A percentile compares a stretch with the other conserved stretches of the same genome.
Evolutionary conservation across 768 basidiomycete genomes (phyloP).

Genomic region (Postia placenta): DNA sequence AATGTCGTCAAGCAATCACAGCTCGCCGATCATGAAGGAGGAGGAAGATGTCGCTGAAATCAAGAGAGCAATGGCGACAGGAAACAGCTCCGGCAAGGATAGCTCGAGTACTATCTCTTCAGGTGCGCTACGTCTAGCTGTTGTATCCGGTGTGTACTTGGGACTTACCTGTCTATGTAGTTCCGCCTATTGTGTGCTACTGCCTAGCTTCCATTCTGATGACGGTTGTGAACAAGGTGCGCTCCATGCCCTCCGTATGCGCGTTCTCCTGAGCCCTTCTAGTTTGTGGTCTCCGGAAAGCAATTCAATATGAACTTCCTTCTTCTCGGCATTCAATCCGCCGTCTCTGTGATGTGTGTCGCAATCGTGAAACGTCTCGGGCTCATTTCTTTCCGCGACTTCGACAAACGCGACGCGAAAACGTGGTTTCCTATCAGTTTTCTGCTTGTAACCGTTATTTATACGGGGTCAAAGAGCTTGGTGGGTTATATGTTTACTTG

Average conservation of each 20-base stretch:
- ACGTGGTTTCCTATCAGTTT: slow-evolving; percentile 94
- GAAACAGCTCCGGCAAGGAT: slow-evolving; percentile 24
- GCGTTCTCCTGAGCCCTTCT: neutral
- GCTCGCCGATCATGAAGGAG: slow-evolving; percentile 10
- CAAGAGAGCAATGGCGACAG: slow-evolving; percentile 44
- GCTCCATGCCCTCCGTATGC: slow-evolving; percentile 8
- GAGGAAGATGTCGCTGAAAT: slow-evolving; percentile 46
- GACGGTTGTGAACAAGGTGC: slow-evolving; percentile 95
- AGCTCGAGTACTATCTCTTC: slow-evolving; percentile 19
- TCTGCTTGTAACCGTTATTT: slow-evolving; percentile 89
- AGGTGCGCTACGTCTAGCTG: slow-evolving; percentile 23
- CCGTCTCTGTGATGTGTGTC: slow-evolving; percentile 82
- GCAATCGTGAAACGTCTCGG: slow-evolving; percentile 63
- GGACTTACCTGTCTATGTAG: slow-evolving; percentile 29
- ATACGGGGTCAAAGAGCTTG: slow-evolving; percentile 95
- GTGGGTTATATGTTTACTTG: slow-evolving; percentile 43
- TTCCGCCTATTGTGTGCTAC: slow-evolving; percentile 80
- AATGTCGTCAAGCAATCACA: neutral
- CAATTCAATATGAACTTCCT: slow-evolving; percentile 97
- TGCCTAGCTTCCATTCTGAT: slow-evolving; percentile 92
- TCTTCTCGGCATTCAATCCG: slow-evolving; percentile 84
- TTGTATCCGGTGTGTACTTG: too few relatives aligned
- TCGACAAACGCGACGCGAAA: slow-evolving; percentile 79
- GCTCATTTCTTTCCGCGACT: slow-evolving; percentile 79
- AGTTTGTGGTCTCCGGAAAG: slow-evolving; percentile 94